These are phyloP conservation scores for Mucor velutinosus DNA, from an alignment of 371 early-diverging fungal species.

Conservation along the genomic window DNA sequence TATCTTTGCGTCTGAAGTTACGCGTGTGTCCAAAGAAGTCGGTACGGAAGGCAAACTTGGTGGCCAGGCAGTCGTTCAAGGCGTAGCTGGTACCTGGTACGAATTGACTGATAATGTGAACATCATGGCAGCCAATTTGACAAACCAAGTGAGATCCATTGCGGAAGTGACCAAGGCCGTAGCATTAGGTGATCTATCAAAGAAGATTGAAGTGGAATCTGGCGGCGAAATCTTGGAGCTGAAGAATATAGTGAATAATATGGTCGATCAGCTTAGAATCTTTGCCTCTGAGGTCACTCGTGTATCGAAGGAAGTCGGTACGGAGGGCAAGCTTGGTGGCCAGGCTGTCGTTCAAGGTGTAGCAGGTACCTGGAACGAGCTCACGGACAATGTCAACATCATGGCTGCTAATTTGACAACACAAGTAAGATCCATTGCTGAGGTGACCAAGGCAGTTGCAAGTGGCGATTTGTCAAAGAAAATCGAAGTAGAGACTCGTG, in stretches of 20 bases:
- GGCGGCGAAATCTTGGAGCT: conserved; percentile 66
- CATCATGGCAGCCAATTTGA: conserved; percentile 47
- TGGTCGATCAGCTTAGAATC: conserved; percentile 48
- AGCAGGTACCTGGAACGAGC: too few species aligned
- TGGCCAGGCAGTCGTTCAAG: too few species aligned
- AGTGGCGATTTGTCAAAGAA: conserved; percentile 60
- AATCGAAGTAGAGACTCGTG: conserved; percentile 64
- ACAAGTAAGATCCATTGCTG: conserved; percentile 58
- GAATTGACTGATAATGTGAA: conserved; percentile 56
- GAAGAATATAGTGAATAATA: conserved; percentile 65
- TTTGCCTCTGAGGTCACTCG: too few species aligned
- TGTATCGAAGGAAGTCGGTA: too few species aligned
- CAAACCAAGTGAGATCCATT: conserved; percentile 56
- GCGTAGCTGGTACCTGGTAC: too few species aligned
- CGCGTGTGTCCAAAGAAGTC: conserved; percentile 9
- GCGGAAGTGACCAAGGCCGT: conserved; percentile 59
- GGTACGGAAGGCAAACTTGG: too few species aligned
- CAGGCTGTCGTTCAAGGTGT: too few species aligned
- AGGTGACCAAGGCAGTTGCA: conserved; percentile 57
- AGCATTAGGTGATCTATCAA: conserved; percentile 28
- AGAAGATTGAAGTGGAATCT: conserved; percentile 53
- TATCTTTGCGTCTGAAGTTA: background rate
- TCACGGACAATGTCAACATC: conserved; percentile 52
- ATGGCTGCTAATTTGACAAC: conserved; percentile 52
- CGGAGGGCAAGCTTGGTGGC: too few species aligned